These are phyloP conservation scores for Nidula microcarpa DNA, from an alignment of 768 basidiomycete genomes.

Conservation along the genomic window DNA sequence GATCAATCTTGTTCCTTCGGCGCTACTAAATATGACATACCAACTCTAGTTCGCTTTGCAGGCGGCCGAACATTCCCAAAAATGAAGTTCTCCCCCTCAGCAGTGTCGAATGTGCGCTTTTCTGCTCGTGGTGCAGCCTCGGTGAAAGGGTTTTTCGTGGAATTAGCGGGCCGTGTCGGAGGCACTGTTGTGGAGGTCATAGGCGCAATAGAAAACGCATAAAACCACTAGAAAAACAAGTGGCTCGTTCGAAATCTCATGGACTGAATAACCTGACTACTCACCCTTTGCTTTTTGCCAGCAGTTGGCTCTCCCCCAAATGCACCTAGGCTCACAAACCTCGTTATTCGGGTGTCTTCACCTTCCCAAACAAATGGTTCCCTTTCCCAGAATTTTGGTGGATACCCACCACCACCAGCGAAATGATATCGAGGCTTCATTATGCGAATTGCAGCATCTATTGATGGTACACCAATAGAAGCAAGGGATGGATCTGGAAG, in stretches of 20 bases:
- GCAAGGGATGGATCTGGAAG: slow-evolving; percentile 44
- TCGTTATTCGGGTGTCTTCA: slow-evolving; percentile 59
- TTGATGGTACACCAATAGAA: slow-evolving; percentile 44
- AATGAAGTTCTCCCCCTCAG: slow-evolving; percentile 59
- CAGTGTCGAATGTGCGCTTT: slow-evolving; percentile 56
- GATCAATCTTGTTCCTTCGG: neutral
- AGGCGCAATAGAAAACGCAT: slow-evolving; percentile 86
- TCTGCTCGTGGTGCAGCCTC: slow-evolving; percentile 28
- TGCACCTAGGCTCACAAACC: slow-evolving; percentile 87
- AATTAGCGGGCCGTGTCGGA: slow-evolving; percentile 50
- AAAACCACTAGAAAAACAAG: slow-evolving; percentile 76
- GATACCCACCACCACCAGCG: slow-evolving; percentile 58
- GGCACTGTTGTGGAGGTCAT: slow-evolving; percentile 32
- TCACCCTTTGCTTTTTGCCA: slow-evolving; percentile 82
- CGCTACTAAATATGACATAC: slow-evolving; percentile 26
- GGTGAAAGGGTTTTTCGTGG: slow-evolving; percentile 69
- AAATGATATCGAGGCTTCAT: slow-evolving; percentile 89
- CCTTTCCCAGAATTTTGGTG: slow-evolving; percentile 88
- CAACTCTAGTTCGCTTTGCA: slow-evolving; percentile 53
- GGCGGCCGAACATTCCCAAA: slow-evolving; percentile 62
- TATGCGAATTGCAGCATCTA: slow-evolving; percentile 62
- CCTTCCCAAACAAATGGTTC: slow-evolving; percentile 89
- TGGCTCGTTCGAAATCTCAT: neutral
- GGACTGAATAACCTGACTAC: slow-evolving; percentile 17
- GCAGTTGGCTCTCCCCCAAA: slow-evolving; percentile 64